A percentile compares a stretch with the other conserved stretches of the same genome.
Conservation (phyloP, 139 green algal genomes). For the Medakamo hakoo region DNA sequence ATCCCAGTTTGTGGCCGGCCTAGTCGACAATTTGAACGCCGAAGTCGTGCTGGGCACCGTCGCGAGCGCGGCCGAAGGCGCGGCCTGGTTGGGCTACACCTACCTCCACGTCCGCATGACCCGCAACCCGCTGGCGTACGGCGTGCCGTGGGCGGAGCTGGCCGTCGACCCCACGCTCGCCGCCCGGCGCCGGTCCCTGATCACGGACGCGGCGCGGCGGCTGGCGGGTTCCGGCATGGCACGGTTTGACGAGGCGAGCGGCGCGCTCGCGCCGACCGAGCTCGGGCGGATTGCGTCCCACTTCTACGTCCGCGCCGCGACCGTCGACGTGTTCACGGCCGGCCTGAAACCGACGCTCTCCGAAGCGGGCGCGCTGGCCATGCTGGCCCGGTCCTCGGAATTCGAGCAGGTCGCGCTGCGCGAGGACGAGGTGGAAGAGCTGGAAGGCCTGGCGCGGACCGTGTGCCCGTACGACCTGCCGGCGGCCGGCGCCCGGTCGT, state of each 20-base stretch:
- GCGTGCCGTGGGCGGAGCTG: slow-evolving; percentile 74
- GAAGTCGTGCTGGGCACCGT: slow-evolving; percentile 84
- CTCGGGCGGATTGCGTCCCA: slow-evolving; percentile 80
- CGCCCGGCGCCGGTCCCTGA: slow-evolving; percentile 30
- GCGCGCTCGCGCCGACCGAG: slow-evolving; percentile 64
- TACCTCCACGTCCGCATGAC: slow-evolving; percentile 86
- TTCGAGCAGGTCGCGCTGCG: slow-evolving; percentile 89
- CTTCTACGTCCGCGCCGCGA: slow-evolving; percentile 77
- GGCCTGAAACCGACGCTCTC: slow-evolving; percentile 65
- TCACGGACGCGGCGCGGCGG: slow-evolving; percentile 48
- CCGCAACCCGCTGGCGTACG: slow-evolving; percentile 84
- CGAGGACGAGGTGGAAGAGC: slow-evolving; percentile 90
- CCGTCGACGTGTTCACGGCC: slow-evolving; percentile 74
- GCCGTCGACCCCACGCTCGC: slow-evolving; percentile 50
- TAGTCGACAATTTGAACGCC: slow-evolving; percentile 90
- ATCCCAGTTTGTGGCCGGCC: slow-evolving; percentile 53
- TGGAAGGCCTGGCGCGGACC: slow-evolving; percentile 49
- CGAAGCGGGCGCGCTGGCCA: slow-evolving; percentile 52
- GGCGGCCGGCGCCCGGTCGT: too few relatives aligned
- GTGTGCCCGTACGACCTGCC: slow-evolving; percentile 46
- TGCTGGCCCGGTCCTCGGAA: slow-evolving; percentile 73
- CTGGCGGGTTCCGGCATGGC: slow-evolving; percentile 70
- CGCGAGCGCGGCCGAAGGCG: slow-evolving; percentile 72
- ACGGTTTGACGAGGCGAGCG: slow-evolving; percentile 74
- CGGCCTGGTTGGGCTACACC: slow-evolving; percentile 86